Percentiles rank a stretch among this genome's conserved stretches.
Conservation (phyloP, 2,329 filamentous ascomycete species). For the Fusarium subtropicale region DNA sequence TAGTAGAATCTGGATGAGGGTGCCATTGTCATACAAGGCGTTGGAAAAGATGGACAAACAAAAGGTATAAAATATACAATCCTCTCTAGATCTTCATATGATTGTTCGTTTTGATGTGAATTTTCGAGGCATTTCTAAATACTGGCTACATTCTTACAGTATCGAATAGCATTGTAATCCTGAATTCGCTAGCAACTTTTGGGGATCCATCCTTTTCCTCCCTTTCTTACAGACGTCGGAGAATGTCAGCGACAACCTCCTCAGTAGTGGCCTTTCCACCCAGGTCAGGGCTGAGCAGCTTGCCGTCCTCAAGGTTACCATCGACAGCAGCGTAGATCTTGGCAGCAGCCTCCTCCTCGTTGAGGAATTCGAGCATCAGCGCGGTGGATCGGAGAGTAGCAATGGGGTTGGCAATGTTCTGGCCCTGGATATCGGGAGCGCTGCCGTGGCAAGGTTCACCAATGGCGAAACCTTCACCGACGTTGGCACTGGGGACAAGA, state of each 20-base stretch:
- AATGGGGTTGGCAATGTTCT: constrained; percentile 94
- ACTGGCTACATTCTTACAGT: not conserved
- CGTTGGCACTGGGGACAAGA: constrained; percentile 94
- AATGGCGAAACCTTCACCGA: constrained; percentile 93
- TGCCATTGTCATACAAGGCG: constrained; percentile 1
- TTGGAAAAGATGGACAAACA: constrained; percentile 28
- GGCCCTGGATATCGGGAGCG: constrained; percentile 94
- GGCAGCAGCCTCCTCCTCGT: constrained; percentile 86
- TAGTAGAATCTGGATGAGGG: constrained; percentile 17
- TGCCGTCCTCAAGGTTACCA: constrained; percentile 85
- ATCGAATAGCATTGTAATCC: constrained; percentile 4
- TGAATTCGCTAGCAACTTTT: constrained; percentile 22
- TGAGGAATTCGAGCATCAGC: constrained; percentile 95
- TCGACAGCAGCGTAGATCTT: constrained; percentile 94
- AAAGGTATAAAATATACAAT: constrained; percentile 42
- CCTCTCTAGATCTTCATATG: constrained; percentile 36
- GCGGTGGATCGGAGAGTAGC: constrained; percentile 91
- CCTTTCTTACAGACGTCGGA: constrained; percentile 78
- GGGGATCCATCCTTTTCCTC: not conserved
- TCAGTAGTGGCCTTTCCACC: constrained; percentile 88
- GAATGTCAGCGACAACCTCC: constrained; percentile 87
- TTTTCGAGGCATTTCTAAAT: constrained; percentile 6
- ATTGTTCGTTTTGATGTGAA: constrained; percentile 7
- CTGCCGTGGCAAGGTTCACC: constrained; percentile 98
- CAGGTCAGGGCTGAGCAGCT: constrained; percentile 86